Evolutionary conservation across 495 filamentous ascomycete genomes (phyloP).

Genomic region (Podospora pseudoanserina): DNA sequence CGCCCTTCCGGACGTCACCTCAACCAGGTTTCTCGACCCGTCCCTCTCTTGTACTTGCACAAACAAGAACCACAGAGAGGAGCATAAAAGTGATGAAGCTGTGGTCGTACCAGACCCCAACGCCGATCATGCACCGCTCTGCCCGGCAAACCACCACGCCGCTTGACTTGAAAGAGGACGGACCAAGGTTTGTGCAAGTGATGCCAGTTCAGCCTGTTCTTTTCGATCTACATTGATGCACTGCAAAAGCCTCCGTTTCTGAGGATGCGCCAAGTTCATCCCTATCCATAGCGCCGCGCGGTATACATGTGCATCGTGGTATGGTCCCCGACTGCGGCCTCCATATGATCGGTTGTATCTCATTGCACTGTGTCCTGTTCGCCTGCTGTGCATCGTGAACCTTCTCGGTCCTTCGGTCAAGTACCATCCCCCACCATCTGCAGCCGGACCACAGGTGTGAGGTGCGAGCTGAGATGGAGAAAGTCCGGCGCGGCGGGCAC

Average conservation of each 20-base stretch:
- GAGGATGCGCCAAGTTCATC: background rate
- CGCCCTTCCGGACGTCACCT: background rate
- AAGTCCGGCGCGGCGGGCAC: background rate
- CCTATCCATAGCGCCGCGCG: background rate
- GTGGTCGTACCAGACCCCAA: conserved; percentile 12
- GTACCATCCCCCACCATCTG: background rate
- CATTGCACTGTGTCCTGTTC: no score
- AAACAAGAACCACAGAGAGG: conserved; percentile 2
- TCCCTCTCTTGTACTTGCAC: conserved; percentile 6
- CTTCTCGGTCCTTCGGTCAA: background rate
- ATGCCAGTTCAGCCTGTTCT: background rate
- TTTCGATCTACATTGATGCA: background rate
- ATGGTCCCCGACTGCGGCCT: background rate
- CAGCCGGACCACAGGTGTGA: background rate
- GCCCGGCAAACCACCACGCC: conserved; percentile 16
- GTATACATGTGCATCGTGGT: background rate
- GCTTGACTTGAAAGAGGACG: conserved; percentile 6
- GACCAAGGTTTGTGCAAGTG: background rate
- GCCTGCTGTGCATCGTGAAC: background rate
- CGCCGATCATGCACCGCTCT: conserved; percentile 24
- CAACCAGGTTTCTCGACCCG: background rate
- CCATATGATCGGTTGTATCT: background rate
- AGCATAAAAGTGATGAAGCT: conserved; percentile 11
- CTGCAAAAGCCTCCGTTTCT: background rate
- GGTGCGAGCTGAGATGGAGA: background rate